A percentile compares a stretch with the other conserved stretches of the same genome.
Evolutionary conservation across 2,329 filamentous ascomycete species (phyloP).

Genomic region (Raffaelea albimanens): DNA sequence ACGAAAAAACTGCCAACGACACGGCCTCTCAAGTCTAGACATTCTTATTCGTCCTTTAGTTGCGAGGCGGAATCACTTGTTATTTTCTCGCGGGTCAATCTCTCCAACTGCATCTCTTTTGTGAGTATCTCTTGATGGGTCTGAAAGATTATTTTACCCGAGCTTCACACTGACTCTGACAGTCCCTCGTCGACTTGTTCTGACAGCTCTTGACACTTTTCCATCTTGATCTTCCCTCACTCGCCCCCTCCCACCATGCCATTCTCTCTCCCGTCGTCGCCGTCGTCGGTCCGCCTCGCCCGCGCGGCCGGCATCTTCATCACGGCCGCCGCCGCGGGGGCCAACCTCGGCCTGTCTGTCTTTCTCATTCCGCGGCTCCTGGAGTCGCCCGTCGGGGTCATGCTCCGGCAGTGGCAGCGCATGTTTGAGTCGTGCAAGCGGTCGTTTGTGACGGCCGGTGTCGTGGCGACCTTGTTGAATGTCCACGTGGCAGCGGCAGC

Average conservation of each 20-base stretch:
- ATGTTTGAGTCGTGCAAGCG: slow-evolving; percentile 28
- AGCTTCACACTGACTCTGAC: no score
- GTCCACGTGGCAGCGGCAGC: slow-evolving; percentile 22
- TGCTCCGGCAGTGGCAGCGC: slow-evolving; percentile 44
- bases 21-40: no score
- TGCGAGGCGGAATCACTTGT: no score
- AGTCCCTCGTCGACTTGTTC: no score
- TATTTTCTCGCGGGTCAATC: no score
- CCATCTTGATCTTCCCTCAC: background rate
- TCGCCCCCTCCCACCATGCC: background rate
- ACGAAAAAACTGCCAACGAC: no score
- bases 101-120: no score
- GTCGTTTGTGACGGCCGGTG: slow-evolving; percentile 27
- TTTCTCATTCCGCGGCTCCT: slow-evolving; percentile 42
- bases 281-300: slow-evolving; percentile 27
- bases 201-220: no score
- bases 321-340: slow-evolving; percentile 33
- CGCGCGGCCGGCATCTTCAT: slow-evolving; percentile 42
- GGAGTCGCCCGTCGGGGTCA: slow-evolving; percentile 42
- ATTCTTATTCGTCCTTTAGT: no score
- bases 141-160: no score
- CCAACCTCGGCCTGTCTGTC: slow-evolving; percentile 29
- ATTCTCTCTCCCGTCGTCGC: background rate
- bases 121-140: no score
- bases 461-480: slow-evolving; percentile 35